phyloP scores from a whole-genome alignment of 768 basidiomycete species.

The Boletellus sp. region DNA sequence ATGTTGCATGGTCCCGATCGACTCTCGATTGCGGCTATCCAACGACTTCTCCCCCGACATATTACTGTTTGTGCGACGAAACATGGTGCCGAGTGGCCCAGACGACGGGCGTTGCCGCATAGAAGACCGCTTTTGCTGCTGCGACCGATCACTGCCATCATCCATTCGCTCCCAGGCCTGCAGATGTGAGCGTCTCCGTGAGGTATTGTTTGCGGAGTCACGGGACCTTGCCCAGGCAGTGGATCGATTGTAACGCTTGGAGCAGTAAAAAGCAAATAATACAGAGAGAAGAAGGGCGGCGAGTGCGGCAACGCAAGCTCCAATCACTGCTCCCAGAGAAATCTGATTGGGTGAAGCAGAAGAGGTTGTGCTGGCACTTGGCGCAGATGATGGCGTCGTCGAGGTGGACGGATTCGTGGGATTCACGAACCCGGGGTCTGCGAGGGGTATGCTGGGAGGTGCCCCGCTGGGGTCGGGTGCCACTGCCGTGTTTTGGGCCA shows the following conservation, averaged over 20 bases:
- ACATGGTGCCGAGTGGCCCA: conserved; percentile 55
- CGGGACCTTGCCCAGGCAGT: conserved; percentile 31
- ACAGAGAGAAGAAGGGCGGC: conserved; percentile 46
- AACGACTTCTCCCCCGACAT: conserved; percentile 46
- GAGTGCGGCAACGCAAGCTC: conserved; percentile 60
- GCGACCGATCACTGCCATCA: conserved; percentile 49
- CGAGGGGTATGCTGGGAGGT: conserved; percentile 15
- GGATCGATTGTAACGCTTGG: conserved; percentile 36
- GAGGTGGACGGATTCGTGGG: not conserved
- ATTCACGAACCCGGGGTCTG: not conserved
- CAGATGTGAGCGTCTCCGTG: conserved; percentile 39
- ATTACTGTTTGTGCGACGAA: conserved; percentile 55
- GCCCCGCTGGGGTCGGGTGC: not conserved
- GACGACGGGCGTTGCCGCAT: conserved; percentile 39
- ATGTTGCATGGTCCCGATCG: conserved; percentile 33
- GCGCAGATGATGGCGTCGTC: conserved; percentile 7
- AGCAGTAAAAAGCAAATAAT: conserved; percentile 52
- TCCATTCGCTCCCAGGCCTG: conserved; percentile 59
- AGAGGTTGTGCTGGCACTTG: conserved; percentile 5
- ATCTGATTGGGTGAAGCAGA: conserved; percentile 20
- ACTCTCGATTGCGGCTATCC: conserved; percentile 36
- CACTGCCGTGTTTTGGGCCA: conserved; percentile 20
- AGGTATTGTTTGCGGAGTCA: conserved; percentile 39
- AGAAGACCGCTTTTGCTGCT: conserved; percentile 28
- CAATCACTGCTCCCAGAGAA: conserved; percentile 51